A percentile compares a stretch with the other conserved stretches of the same genome.
phyloP scores from a whole-genome alignment of 2,329 filamentous ascomycete genomes.

The Pseudodiploospora longispora region DNA sequence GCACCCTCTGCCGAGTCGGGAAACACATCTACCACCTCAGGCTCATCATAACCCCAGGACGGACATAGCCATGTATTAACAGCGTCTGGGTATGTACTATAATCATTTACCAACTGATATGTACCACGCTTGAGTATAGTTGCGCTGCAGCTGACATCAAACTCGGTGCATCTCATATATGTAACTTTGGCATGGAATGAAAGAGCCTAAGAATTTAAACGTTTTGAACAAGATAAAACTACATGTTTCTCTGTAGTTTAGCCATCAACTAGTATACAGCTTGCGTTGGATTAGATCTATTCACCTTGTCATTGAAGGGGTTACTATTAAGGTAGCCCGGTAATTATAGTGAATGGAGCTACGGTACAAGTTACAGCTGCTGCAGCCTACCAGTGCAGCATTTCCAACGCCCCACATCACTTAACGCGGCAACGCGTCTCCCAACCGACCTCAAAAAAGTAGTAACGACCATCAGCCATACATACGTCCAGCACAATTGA shows the following conservation, averaged over 20 bases:
- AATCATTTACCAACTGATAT: slow-evolving; percentile 16
- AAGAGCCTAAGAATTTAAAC: too few relatives aligned
- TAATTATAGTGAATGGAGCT: too few relatives aligned
- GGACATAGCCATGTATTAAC: slow-evolving; percentile 15
- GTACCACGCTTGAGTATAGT: too few relatives aligned
- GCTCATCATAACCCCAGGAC: slow-evolving; percentile 15
- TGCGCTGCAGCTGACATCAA: too few relatives aligned
- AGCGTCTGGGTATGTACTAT: slow-evolving; percentile 13
- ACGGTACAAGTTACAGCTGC: slow-evolving; percentile 4
- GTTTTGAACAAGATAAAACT: too few relatives aligned
- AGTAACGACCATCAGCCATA: neutral
- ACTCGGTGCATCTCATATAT: too few relatives aligned
- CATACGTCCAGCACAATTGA: slow-evolving; percentile 1
- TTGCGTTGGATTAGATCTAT: too few relatives aligned
- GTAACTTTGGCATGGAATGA: too few relatives aligned
- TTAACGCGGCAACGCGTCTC: slow-evolving; percentile 31
- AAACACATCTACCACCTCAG: slow-evolving; percentile 25
- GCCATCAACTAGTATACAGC: too few relatives aligned
- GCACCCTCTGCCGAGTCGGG: slow-evolving; percentile 25
- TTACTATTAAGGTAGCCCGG: too few relatives aligned
- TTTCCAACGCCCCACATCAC: slow-evolving; percentile 15
- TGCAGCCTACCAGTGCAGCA: neutral
- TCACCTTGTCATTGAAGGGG: too few relatives aligned
- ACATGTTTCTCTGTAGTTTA: neutral
- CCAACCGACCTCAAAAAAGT: slow-evolving; percentile 5